Evolutionary conservation across 208 protist genomes (phyloP).

Genomic region (Trypanosoma rangeli): DNA sequence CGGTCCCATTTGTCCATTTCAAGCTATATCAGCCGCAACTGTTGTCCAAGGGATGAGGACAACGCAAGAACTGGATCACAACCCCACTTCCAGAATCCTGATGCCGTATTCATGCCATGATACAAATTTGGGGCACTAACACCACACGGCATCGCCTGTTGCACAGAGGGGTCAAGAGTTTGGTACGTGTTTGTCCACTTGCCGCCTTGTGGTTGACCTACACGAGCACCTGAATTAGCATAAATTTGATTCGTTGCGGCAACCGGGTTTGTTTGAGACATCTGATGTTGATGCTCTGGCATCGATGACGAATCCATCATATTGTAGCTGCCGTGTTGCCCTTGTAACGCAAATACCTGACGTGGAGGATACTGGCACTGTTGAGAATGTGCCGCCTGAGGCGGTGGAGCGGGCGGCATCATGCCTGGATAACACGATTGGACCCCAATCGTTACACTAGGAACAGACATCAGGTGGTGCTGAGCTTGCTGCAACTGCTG

Average conservation of each 20-base stretch:
- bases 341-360: not conserved
- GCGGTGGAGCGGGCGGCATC: conserved; percentile 8
- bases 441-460: conserved; percentile 23
- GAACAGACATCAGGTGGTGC: conserved; percentile 14
- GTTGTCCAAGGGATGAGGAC: not conserved
- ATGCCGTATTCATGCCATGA: not conserved
- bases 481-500: conserved; percentile 17
- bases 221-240: not conserved
- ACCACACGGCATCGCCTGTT: conserved; percentile 3
- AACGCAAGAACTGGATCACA: conserved; percentile 1
- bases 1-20: not conserved
- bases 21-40: not conserved
- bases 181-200: conserved; percentile 12
- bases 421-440: conserved; percentile 29
- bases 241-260: conserved; percentile 24
- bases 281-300: conserved; percentile 17
- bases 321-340: not conserved
- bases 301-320: not conserved
- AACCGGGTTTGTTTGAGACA: conserved; percentile 11
- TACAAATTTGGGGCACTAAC: conserved; percentile 8
- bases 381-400: not conserved
- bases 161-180: conserved; percentile 7
- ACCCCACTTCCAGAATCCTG: not conserved
- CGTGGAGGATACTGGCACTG: not conserved
- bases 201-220: conserved; percentile 1